Base-by-base conservation (phyloP, 805 yeast genomes). In the Wickerhamomyces chambardii region DNA sequence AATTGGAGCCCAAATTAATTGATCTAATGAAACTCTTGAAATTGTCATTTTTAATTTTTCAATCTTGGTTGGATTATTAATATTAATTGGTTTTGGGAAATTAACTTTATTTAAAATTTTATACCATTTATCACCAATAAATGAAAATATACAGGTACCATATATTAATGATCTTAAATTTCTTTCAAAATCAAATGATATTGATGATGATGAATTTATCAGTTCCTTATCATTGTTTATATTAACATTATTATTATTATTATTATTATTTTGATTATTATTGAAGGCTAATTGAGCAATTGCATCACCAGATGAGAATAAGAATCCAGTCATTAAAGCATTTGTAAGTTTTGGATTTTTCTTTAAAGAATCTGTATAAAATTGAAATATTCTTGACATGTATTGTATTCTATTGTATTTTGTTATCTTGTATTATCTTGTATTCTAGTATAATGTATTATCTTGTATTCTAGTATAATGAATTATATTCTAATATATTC, bases 141-240 rank as follows among this genome's bases (percentile, higher is more conserved):
- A 86, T 0, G 90, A 78, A 52, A 85, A 86, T 8, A 86, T 58
- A 3, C 76, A 36, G 0, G 84, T 75, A 0, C 95, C 96, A 49
- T 83, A 87, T 2, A 70, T 36, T 6, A 71, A 64, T 2, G 90
- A 83, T 38, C 95, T 61, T 1, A 64, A 38, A 0, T 89, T 78
- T 38, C 95, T 59, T 3, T 44, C 40, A 31, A 45, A 59, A 45
- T 84, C 86, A 50, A 63, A 19, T 19, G 6, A 19, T 6, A 19
- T 6, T 19, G 22, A 19, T 19, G 22, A 19, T 28, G 17, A 32
- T 17, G 29, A 22, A 15, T 15, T 8, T 19, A 28, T 29, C 9
- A 18, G 29, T 22, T 32, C 28, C 29, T 17, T 8, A 7, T n/a
- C 15, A 19, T 31, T 26, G 15, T 29, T 28, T 21, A 28, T 17